Conservation (phyloP, 257 asterid species). For the Lycium barbarum region DNA sequence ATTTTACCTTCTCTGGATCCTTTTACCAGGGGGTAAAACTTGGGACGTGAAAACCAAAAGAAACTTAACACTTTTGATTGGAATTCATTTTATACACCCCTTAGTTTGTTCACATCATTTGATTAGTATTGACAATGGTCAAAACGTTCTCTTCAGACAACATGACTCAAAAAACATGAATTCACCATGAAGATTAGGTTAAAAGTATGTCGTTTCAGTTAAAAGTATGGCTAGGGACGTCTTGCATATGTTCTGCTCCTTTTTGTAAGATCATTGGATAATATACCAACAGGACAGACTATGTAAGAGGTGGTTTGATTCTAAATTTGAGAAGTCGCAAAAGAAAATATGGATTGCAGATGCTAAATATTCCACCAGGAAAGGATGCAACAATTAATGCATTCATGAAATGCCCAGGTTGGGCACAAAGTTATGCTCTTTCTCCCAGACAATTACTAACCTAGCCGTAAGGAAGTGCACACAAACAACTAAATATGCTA, state of each 20-base stretch:
- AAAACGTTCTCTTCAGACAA: not conserved
- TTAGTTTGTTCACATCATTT: not conserved
- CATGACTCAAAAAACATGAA: not conserved
- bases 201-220: not conserved
- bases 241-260: not conserved
- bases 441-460: not conserved
- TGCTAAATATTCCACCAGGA: not conserved
- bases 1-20: not conserved
- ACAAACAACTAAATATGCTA: not conserved
- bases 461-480: not conserved
- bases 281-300: not conserved
- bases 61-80: not conserved
- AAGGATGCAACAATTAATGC: not conserved
- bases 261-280: not conserved
- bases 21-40: not conserved
- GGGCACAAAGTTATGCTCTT: slow-evolving; percentile 17
- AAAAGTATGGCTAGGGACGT: not conserved
- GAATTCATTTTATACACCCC: not conserved
- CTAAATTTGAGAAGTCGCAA: not conserved
- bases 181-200: not conserved
- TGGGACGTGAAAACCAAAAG: slow-evolving; percentile 3
- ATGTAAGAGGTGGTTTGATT: not conserved
- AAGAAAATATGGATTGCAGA: not conserved
- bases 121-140: not conserved
- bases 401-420: not conserved